A percentile compares a stretch with the other conserved stretches of the same genome.
Conservation (phyloP, 306 rosid species). For the Trichosanthes cucumerina region DNA sequence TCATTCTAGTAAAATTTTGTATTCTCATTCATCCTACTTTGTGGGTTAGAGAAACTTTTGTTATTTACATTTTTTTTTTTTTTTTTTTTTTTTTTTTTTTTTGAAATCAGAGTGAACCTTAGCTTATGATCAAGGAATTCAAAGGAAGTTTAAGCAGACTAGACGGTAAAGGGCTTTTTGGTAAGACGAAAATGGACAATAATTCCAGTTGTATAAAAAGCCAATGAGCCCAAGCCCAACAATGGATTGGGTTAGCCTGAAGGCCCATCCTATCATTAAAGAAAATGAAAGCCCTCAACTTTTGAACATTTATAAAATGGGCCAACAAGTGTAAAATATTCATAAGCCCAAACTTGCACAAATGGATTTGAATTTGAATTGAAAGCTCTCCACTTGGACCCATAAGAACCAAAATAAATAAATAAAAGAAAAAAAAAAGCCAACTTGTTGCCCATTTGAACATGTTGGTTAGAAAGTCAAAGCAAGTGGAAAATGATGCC, state of each 20-base stretch:
- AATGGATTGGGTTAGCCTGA: background rate
- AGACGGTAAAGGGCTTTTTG: background rate
- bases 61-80: background rate
- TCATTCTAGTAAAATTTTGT: background rate
- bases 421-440: background rate
- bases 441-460: background rate
- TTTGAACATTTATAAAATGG: background rate
- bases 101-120: background rate
- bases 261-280: background rate
- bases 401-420: background rate
- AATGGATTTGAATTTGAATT: background rate
- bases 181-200: background rate
- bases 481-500: background rate
- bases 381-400: background rate
- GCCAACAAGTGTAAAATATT: background rate
- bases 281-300: background rate
- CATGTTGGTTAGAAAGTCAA: background rate
- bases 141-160: background rate
- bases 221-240: background rate
- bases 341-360: background rate
- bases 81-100: background rate
- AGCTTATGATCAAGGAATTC: background rate
- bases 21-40: no score
- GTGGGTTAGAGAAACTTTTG: no score
- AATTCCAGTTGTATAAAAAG: background rate